A percentile compares a stretch with the other conserved stretches of the same genome.
Evolutionary conservation across 306 rosid species (phyloP).

Genomic region (Lagenaria siceraria): DNA sequence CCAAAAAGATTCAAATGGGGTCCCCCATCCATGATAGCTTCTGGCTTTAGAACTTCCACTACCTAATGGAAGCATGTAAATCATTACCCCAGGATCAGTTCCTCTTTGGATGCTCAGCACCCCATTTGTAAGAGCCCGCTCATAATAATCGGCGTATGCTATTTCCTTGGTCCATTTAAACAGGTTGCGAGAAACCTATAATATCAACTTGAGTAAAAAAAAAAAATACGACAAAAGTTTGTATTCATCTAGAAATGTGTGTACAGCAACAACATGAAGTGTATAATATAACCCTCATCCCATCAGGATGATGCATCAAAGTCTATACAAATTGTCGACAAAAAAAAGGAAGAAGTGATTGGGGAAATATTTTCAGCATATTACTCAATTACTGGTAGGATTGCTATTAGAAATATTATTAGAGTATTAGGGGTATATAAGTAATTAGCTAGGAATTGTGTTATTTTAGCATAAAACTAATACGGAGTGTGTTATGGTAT

Average conservation of each 20-base stretch:
- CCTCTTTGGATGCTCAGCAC: constrained; percentile 85
- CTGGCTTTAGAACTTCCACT: constrained; percentile 59
- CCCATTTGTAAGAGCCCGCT: constrained; percentile 83
- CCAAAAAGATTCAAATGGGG: constrained; percentile 49
- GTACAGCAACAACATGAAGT: background rate
- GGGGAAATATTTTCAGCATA: background rate
- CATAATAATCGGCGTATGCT: constrained; percentile 78
- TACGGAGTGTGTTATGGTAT: no score
- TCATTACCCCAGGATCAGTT: constrained; percentile 87
- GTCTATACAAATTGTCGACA: background rate
- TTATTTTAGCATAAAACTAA: no score
- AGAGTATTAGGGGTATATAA: no score
- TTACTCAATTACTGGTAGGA: background rate
- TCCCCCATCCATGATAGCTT: constrained; percentile 61
- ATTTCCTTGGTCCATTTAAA: constrained; percentile 83
- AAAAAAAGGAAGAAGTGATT: background rate
- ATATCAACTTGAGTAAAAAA: background rate
- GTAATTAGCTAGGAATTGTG: no score
- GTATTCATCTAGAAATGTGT: background rate
- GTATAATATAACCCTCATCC: background rate
- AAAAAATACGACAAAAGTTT: background rate
- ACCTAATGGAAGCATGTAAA: constrained; percentile 77
- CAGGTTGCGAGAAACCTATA: constrained; percentile 70
- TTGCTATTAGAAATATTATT: no score
- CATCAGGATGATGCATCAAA: background rate